Percentiles rank a stretch among this genome's conserved stretches.
Evolutionary conservation across 371 early-diverging fungal species (phyloP).

Genomic region (Zychaea mexicana): DNA sequence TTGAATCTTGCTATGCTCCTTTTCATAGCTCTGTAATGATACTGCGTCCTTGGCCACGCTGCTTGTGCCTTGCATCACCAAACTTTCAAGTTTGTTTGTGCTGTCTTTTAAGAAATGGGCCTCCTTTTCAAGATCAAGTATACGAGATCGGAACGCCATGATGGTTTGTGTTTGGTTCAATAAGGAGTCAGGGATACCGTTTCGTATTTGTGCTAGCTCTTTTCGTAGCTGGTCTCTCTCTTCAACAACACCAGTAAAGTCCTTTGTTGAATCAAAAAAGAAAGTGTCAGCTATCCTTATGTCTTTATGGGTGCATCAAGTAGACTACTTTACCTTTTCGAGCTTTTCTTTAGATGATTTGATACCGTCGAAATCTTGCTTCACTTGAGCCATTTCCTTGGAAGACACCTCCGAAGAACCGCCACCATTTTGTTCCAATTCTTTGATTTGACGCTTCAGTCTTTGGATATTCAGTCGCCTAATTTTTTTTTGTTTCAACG

Average conservation of each 20-base stretch:
- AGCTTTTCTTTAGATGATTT: conserved; percentile 63
- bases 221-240: conserved; percentile 66
- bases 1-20: conserved; percentile 58
- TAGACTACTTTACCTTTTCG: conserved; percentile 47
- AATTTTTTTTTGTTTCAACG: background rate
- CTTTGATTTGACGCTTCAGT: conserved; percentile 43
- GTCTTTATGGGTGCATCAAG: background rate
- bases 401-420: conserved; percentile 16
- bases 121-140: conserved; percentile 51
- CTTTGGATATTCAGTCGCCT: conserved; percentile 41
- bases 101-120: conserved; percentile 35
- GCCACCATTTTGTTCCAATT: conserved; percentile 29
- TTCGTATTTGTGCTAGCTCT: conserved; percentile 65
- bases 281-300: background rate
- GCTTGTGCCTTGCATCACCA: conserved; percentile 40
- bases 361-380: conserved; percentile 51
- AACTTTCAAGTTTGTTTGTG: conserved; percentile 30
- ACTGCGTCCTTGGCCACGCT: conserved; percentile 35
- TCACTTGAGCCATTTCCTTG: conserved; percentile 12
- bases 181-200: conserved; percentile 50
- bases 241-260: conserved; percentile 62
- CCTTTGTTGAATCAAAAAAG: conserved; percentile 34
- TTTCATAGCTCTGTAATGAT: conserved; percentile 41
- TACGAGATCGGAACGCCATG: conserved; percentile 51
- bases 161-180: conserved; percentile 50